These are phyloP conservation scores for Debaryomycetaceae sp. DNA, from an alignment of 1,139 yeast genomes.

Conservation along the genomic window DNA sequence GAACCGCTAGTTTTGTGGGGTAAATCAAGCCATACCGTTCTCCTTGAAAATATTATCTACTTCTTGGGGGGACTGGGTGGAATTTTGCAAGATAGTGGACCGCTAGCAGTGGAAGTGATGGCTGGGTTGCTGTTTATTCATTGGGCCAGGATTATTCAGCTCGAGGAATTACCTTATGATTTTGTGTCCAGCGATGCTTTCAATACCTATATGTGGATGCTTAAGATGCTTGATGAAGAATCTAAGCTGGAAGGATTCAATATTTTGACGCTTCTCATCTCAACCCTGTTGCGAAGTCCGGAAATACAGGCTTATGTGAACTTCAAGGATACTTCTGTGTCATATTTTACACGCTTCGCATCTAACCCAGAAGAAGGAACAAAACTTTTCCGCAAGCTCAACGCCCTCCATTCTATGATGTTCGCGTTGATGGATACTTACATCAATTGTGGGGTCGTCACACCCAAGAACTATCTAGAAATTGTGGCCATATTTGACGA, in stretches of 20 bases:
- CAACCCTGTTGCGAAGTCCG: constrained; percentile 4
- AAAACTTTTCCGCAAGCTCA: constrained; percentile 21
- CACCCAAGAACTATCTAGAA: constrained; percentile 38
- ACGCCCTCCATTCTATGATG: constrained; percentile 26
- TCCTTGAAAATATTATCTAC: constrained; percentile 34
- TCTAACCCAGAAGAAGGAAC: constrained; percentile 18
- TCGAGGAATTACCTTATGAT: constrained; percentile 51
- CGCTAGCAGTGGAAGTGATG: constrained; percentile 37
- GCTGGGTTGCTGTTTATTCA: constrained; percentile 28
- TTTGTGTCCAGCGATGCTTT: constrained; percentile 45
- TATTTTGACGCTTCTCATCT: constrained; percentile 8
- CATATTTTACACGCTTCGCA: constrained; percentile 19
- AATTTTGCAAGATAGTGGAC: constrained; percentile 34
- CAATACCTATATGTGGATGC: constrained; percentile 41
- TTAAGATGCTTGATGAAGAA: constrained; percentile 47
- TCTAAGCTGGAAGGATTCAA: constrained; percentile 40
- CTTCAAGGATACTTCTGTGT: constrained; percentile 3
- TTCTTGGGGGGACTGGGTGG: constrained; percentile 31
- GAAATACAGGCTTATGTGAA: constrained; percentile 7
- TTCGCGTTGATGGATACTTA: constrained; percentile 42
- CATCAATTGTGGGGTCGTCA: constrained; percentile 38
- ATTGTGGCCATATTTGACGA: constrained; percentile 32
- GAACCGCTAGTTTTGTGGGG: constrained; percentile 45
- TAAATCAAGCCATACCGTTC: constrained; percentile 25
- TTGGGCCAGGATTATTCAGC: constrained; percentile 32